phyloP scores from a whole-genome alignment of 2,329 filamentous ascomycete species.

The Chaetomiaceae sp. region DNA sequence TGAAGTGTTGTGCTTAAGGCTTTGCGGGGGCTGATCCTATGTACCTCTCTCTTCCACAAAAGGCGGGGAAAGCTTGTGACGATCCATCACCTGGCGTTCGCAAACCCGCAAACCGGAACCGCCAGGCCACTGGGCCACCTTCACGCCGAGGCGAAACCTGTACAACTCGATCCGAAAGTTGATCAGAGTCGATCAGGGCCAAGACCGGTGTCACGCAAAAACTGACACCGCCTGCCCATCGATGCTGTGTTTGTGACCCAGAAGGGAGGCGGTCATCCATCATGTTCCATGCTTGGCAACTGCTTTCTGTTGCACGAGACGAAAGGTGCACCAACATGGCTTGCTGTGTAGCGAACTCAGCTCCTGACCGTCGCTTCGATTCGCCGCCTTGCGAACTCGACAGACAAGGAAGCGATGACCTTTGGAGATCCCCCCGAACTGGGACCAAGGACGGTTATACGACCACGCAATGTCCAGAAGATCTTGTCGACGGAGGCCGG shows the following conservation, averaged over 20 bases:
- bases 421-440: no score
- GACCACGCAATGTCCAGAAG: neutral
- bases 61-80: neutral
- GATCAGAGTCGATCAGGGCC: conserved; percentile 4
- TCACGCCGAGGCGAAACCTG: no score
- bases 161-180: no score
- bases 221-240: neutral
- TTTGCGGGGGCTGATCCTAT: neutral
- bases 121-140: no score
- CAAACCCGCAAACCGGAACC: no score
- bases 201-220: conserved; percentile 3
- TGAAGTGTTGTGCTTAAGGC: no score
- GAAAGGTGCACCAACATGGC: no score
- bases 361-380: neutral
- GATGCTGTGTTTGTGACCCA: neutral
- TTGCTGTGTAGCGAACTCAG: no score
- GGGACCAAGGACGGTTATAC: no score
- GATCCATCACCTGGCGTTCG: neutral
- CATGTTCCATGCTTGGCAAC: neutral
- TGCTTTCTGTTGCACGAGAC: neutral
- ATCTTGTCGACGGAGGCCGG: neutral
- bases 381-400: no score
- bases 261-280: neutral
- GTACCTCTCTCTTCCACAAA: no score
- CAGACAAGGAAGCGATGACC: no score